These are phyloP conservation scores for Amesomyces nigricolor DNA, from an alignment of 2,329 filamentous ascomycete genomes.

Conservation along the genomic window DNA sequence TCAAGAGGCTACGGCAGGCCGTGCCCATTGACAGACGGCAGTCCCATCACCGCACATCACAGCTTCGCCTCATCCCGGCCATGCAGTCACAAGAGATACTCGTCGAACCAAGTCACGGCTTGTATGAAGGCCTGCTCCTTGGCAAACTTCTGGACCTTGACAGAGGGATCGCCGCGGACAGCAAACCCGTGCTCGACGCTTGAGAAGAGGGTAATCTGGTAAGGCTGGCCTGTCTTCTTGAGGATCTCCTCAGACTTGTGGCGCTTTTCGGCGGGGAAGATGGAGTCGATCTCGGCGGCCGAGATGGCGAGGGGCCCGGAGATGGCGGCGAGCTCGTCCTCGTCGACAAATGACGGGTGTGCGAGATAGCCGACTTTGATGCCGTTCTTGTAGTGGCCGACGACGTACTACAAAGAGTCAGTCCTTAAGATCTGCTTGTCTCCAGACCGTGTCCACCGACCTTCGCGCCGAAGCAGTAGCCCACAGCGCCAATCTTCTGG, in stretches of 20 bases:
- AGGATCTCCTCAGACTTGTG: conserved; percentile 61
- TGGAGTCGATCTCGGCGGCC: conserved; percentile 57
- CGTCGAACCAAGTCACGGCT: conserved; percentile 71
- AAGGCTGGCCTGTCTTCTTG: conserved; percentile 50
- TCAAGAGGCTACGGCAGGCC: neutral
- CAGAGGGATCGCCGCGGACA: conserved; percentile 58
- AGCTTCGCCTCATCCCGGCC: neutral
- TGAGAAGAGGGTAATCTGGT: conserved; percentile 72
- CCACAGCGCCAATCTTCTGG: conserved; percentile 58
- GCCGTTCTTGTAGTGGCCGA: conserved; percentile 57
- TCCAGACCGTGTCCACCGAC: conserved; percentile 31
- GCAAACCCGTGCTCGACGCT: conserved; percentile 70
- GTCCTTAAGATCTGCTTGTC: neutral
- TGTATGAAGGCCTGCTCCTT: conserved; percentile 79
- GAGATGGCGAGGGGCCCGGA: conserved; percentile 64
- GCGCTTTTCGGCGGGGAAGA: conserved; percentile 60
- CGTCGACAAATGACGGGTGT: conserved; percentile 69
- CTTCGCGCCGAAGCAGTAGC: conserved; percentile 74
- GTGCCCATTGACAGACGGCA: too few relatives aligned
- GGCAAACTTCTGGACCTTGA: conserved; percentile 57
- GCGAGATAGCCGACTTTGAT: conserved; percentile 68
- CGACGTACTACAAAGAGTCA: conserved; percentile 51
- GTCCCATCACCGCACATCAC: neutral
- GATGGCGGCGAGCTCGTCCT: conserved; percentile 60
- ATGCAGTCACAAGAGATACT: conserved; percentile 41